phyloP scores from a whole-genome alignment of 2,329 filamentous ascomycete genomes.

The Sarocladiaceae sp. region DNA sequence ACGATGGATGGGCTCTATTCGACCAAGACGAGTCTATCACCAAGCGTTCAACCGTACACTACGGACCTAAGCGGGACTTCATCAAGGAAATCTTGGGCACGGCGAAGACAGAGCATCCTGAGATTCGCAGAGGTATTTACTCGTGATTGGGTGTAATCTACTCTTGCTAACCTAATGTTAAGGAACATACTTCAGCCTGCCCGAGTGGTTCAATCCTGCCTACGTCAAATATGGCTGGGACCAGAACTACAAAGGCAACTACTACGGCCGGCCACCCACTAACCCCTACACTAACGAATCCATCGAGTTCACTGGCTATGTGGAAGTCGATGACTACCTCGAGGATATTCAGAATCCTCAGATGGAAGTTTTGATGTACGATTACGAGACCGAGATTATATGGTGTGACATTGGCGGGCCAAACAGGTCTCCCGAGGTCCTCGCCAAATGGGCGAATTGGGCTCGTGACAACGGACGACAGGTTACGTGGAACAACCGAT shows the following conservation, averaged over 20 bases:
- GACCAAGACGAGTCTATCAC: constrained; percentile 28
- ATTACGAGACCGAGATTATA: constrained; percentile 40
- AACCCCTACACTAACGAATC: constrained; percentile 36
- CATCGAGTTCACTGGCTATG: constrained; percentile 35
- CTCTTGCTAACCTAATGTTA: background rate
- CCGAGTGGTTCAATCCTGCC: constrained; percentile 44
- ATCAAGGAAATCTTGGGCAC: constrained; percentile 37
- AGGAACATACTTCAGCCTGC: constrained; percentile 43
- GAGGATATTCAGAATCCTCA: constrained; percentile 38
- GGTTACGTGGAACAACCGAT: constrained; percentile 51
- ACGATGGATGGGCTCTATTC: constrained; percentile 39
- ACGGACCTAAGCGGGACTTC: constrained; percentile 19
- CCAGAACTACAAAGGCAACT: background rate
- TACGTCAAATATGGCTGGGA: constrained; percentile 20
- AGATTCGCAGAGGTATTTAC: constrained; percentile 8
- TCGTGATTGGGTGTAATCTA: background rate
- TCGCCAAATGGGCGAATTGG: constrained; percentile 34
- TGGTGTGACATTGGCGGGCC: constrained; percentile 40
- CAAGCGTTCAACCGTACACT: constrained; percentile 34
- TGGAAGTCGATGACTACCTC: constrained; percentile 34
- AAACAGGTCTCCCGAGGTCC: background rate
- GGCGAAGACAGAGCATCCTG: constrained; percentile 3
- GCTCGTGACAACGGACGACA: constrained; percentile 35
- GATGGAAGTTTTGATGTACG: constrained; percentile 37
- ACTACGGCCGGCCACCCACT: constrained; percentile 21